Evolutionary conservation across 2,329 filamentous ascomycete genomes (phyloP).

Genomic region (Onygena corvina): DNA sequence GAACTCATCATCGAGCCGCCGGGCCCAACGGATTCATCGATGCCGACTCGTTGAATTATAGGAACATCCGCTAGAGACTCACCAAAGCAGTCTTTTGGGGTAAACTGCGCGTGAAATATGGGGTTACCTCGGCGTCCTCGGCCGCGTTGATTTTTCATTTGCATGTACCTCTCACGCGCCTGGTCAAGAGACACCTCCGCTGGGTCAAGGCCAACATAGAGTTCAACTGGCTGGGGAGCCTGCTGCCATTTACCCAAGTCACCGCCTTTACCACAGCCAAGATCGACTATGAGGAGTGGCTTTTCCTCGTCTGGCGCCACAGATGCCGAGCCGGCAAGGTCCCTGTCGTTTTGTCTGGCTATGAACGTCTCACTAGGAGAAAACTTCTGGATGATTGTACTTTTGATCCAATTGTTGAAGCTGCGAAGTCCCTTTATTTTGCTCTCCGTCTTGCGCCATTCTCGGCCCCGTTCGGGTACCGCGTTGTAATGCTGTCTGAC

Average conservation of each 20-base stretch:
- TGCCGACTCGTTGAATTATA: constrained; percentile 75
- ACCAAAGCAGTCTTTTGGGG: constrained; percentile 84
- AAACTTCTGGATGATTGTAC: constrained; percentile 92
- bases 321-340: constrained; percentile 33
- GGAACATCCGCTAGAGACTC: constrained; percentile 69
- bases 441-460: constrained; percentile 89
- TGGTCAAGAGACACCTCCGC: constrained; percentile 87
- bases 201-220: constrained; percentile 90
- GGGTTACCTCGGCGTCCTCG: constrained; percentile 41
- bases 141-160: constrained; percentile 49
- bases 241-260: constrained; percentile 94
- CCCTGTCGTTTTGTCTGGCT: constrained; percentile 38
- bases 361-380: constrained; percentile 65
- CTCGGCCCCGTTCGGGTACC: constrained; percentile 80
- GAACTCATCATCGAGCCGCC: constrained; percentile 42
- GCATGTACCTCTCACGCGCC: constrained; percentile 68
- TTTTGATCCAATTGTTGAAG: constrained; percentile 99
- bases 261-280: constrained; percentile 93
- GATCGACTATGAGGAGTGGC: constrained; percentile 71
- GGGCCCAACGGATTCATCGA: constrained; percentile 58
- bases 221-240: constrained; percentile 75
- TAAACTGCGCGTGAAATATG: constrained; percentile 76
- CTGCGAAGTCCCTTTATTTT: constrained; percentile 87
- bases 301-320: constrained; percentile 28
- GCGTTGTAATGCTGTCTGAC: constrained; percentile 93